Evolutionary conservation across 306 rosid species (phyloP).

Genomic region (Glycyrrhiza uralensis): DNA sequence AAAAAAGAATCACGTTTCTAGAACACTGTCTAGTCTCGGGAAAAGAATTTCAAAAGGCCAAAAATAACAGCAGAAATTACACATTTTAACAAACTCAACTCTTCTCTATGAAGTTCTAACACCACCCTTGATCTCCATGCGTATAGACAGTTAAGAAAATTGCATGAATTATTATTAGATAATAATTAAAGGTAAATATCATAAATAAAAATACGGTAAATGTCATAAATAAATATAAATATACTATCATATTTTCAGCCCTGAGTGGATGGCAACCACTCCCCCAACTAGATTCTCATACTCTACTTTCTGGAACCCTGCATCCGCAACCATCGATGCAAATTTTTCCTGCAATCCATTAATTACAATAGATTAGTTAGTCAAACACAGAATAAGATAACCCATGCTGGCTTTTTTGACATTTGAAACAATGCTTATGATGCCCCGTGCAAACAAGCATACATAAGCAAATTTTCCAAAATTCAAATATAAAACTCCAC

Average conservation of each 20-base stretch:
- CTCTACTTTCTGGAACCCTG: constrained; percentile 88
- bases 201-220: too few species aligned
- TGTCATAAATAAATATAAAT: too few species aligned
- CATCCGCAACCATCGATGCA: constrained; percentile 80
- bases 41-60: constrained; percentile 18
- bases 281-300: constrained; percentile 92
- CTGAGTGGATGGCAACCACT: constrained; percentile 90
- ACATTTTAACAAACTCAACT: not conserved
- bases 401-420: not conserved
- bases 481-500: constrained; percentile 1
- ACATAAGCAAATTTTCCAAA: not conserved
- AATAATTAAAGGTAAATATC: not conserved
- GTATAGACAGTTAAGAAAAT: not conserved
- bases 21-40: not conserved
- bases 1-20: too few species aligned
- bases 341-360: constrained; percentile 66
- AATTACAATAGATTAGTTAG: constrained; percentile 12
- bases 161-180: constrained; percentile 21
- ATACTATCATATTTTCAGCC: constrained; percentile 56
- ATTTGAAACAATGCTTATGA: not conserved
- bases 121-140: constrained; percentile 6
- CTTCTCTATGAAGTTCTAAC: not conserved
- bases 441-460: constrained; percentile 10
- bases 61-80: constrained; percentile 12
- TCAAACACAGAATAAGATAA: not conserved